These are phyloP conservation scores for Pascua guehoae DNA, from an alignment of 1,284 basidiomycete species.

Conservation along the genomic window DNA sequence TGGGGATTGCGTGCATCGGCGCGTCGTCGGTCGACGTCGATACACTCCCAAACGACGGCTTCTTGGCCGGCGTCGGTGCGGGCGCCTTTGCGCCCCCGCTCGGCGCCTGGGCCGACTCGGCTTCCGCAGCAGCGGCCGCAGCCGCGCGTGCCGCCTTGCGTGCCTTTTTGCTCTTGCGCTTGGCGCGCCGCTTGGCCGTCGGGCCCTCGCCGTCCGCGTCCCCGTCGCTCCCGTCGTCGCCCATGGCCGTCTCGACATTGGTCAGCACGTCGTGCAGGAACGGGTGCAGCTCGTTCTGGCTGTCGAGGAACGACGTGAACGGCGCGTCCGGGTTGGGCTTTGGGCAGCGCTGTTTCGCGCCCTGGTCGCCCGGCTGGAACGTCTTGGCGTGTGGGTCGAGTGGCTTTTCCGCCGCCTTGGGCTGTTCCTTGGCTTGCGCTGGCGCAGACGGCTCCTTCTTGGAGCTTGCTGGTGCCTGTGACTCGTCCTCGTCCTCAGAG, in stretches of 20 bases:
- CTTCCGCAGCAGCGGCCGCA: not conserved
- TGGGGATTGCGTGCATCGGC: not conserved
- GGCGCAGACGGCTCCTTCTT: not conserved
- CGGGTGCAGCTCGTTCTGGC: slow-evolving; percentile 24
- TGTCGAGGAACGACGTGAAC: slow-evolving; percentile 25
- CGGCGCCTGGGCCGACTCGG: too few species aligned
- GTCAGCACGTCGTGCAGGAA: slow-evolving; percentile 27
- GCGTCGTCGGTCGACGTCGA: not conserved
- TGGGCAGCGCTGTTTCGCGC: not conserved
- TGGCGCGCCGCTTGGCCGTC: too few species aligned
- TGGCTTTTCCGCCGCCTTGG: not conserved
- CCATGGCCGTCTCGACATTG: slow-evolving; percentile 19
- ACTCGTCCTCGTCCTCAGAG: slow-evolving; percentile 4
- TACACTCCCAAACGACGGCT: not conserved
- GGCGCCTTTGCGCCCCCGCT: too few species aligned
- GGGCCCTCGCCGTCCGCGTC: not conserved
- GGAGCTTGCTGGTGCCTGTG: not conserved
- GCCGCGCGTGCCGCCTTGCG: not conserved
- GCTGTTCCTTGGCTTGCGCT: slow-evolving; percentile 1
- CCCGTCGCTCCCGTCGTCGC: slow-evolving; percentile 2
- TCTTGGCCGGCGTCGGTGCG: too few species aligned
- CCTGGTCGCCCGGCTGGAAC: not conserved
- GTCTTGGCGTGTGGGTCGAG: not conserved
- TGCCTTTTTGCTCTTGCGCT: not conserved
- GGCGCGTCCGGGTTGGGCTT: slow-evolving; percentile 14